These are phyloP conservation scores for Saccharomyces pastorianus DNA, from an alignment of 1,139 yeast genomes.

Conservation along the genomic window DNA sequence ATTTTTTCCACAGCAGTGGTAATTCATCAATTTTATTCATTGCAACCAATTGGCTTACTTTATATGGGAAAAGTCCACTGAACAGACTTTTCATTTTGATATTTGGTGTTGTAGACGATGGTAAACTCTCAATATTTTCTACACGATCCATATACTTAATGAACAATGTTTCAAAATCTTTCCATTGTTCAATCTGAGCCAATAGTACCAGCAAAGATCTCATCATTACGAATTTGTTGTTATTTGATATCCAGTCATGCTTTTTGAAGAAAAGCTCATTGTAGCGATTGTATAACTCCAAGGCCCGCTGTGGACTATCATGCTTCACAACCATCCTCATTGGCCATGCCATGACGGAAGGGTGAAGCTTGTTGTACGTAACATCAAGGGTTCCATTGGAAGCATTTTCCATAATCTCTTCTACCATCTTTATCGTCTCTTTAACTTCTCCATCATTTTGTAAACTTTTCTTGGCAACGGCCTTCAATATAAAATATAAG, in stretches of 20 bases:
- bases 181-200: conserved; percentile 31
- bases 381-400: conserved; percentile 20
- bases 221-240: conserved; percentile 26
- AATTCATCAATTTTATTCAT: conserved; percentile 25
- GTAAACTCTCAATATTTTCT: conserved; percentile 27
- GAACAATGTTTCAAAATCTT: conserved; percentile 28
- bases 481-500: conserved; percentile 37
- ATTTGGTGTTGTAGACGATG: conserved; percentile 22
- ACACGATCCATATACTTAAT: conserved; percentile 26
- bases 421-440: conserved; percentile 26
- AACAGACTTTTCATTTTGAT: conserved; percentile 19
- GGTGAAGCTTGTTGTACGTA: conserved; percentile 22
- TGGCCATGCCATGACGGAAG: conserved; percentile 32
- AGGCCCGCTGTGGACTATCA: conserved; percentile 30
- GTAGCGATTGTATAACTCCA: conserved; percentile 28
- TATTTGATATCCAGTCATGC: conserved; percentile 14
- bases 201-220: conserved; percentile 29
- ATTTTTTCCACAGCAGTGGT: conserved; percentile 25
- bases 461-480: conserved; percentile 38
- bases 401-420: conserved; percentile 27
- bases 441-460: conserved; percentile 22
- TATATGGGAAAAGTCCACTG: conserved; percentile 28
- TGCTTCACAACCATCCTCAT: conserved; percentile 25
- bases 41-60: conserved; percentile 25
- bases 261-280: conserved; percentile 22